These are phyloP conservation scores for Botrytis cinerea DNA, from an alignment of 2,329 filamentous ascomycete species.

Conservation along the genomic window DNA sequence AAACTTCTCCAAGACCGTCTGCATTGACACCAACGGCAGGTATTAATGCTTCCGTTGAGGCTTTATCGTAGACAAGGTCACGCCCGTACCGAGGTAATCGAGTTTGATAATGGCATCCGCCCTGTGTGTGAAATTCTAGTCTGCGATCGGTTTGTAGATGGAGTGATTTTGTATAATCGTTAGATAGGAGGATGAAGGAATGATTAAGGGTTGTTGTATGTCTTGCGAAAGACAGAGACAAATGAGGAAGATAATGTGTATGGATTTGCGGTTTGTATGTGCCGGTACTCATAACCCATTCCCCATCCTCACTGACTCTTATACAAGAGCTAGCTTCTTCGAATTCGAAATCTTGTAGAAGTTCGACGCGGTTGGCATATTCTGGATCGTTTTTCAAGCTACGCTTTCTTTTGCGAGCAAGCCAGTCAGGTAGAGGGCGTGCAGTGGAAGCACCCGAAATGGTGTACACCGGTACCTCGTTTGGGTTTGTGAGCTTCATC, in stretches of 20 bases:
- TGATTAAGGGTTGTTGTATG: constrained; percentile 92
- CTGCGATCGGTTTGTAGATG: constrained; percentile 90
- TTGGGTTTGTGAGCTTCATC: constrained; percentile 83
- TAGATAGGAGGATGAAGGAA: constrained; percentile 83
- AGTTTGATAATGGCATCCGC: constrained; percentile 85
- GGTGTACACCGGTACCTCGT: constrained; percentile 87
- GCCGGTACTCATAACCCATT: constrained; percentile 96
- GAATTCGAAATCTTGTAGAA: constrained; percentile 97
- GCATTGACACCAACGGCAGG: constrained; percentile 84
- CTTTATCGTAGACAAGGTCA: constrained; percentile 81
- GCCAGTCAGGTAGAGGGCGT: constrained; percentile 90
- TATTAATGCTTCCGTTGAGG: constrained; percentile 80
- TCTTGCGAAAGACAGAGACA: constrained; percentile 89
- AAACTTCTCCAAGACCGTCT: constrained; percentile 89
- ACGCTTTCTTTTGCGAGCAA: constrained; percentile 83
- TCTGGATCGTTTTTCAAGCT: constrained; percentile 91
- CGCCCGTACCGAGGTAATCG: constrained; percentile 90
- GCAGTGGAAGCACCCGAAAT: constrained; percentile 89
- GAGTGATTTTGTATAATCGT: constrained; percentile 90
- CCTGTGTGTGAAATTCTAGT: constrained; percentile 89
- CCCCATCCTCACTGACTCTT: constrained; percentile 87
- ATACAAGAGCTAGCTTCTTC: constrained; percentile 93
- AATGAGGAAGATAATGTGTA: constrained; percentile 89
- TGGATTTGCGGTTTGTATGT: constrained; percentile 81
- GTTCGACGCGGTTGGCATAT: constrained; percentile 89